A percentile compares a stretch with the other conserved stretches of the same genome.
These are phyloP conservation scores for Salvia rosmarinus DNA, from an alignment of 257 asterid species.

Conservation along the genomic window DNA sequence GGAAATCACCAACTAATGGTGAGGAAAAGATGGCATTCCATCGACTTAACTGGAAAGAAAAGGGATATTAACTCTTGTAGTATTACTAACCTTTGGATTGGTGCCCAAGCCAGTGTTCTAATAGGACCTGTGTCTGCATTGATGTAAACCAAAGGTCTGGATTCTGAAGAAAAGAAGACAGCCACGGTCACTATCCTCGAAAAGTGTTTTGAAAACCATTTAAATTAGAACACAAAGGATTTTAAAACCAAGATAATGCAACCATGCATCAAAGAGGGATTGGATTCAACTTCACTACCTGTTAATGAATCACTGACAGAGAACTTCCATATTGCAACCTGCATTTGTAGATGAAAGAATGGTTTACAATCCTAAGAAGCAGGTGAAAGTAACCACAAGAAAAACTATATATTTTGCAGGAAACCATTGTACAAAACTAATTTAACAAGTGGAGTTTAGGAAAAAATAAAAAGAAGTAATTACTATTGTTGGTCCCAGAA, in stretches of 20 bases:
- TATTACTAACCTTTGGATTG: slow-evolving; percentile 60
- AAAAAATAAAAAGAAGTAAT: not conserved
- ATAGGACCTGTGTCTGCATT: slow-evolving; percentile 84
- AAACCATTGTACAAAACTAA: slow-evolving; percentile 21
- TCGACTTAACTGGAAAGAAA: not conserved
- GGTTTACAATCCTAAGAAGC: slow-evolving; percentile 21
- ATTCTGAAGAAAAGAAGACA: slow-evolving; percentile 56
- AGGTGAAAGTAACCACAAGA: slow-evolving; percentile 7
- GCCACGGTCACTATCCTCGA: slow-evolving; percentile 19
- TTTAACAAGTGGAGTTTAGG: too few species aligned
- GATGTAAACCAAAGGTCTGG: slow-evolving; percentile 83
- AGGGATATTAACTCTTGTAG: slow-evolving; percentile 18
- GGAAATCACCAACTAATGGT: slow-evolving; percentile 22
- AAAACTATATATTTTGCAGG: not conserved
- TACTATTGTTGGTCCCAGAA: not conserved
- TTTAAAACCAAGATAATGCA: slow-evolving; percentile 27
- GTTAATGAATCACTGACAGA: slow-evolving; percentile 54
- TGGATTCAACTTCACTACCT: slow-evolving; percentile 54
- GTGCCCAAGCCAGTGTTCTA: slow-evolving; percentile 89
- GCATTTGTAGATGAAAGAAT: slow-evolving; percentile 35
- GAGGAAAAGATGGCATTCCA: slow-evolving; percentile 10
- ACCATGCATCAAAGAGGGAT: slow-evolving; percentile 26
- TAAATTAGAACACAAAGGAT: slow-evolving; percentile 15
- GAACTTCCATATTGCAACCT: slow-evolving; percentile 97
- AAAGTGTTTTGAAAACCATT: slow-evolving; percentile 22